These are phyloP conservation scores for Morella rubra DNA, from an alignment of 306 rosid species.

Conservation along the genomic window DNA sequence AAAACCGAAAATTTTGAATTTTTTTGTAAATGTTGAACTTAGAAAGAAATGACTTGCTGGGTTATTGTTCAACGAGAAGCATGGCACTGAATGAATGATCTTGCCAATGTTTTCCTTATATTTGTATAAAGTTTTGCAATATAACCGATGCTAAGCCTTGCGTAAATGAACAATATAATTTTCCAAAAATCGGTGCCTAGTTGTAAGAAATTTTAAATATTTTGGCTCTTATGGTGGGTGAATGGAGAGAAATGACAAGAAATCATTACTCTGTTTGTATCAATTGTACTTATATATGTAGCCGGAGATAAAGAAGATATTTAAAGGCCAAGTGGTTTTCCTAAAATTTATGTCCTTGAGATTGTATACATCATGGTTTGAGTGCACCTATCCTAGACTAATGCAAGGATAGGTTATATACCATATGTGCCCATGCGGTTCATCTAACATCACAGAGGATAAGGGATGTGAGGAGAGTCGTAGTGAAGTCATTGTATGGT, in stretches of 20 bases:
- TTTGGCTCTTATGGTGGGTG: neutral
- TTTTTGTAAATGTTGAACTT: too few species aligned
- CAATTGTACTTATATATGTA: too few species aligned
- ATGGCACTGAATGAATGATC: too few species aligned
- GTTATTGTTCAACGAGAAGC: too few species aligned
- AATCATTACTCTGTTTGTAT: neutral
- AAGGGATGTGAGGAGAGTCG: too few species aligned
- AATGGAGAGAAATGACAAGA: neutral
- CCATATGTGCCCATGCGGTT: neutral
- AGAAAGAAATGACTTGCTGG: too few species aligned
- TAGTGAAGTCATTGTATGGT: too few species aligned
- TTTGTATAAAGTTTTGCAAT: too few species aligned
- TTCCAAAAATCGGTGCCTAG: neutral
- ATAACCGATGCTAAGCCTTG: neutral
- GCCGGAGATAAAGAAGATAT: neutral
- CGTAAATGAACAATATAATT: too few species aligned
- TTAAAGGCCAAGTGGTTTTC: neutral
- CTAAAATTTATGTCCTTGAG: neutral
- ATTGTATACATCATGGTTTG: neutral
- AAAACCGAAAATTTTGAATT: too few species aligned
- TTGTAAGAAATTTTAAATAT: neutral
- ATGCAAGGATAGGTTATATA: too few species aligned
- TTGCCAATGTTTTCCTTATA: neutral
- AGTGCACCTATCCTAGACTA: neutral
- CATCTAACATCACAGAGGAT: neutral